Evolutionary conservation across 2,329 filamentous ascomycete genomes (phyloP), one percentile per base, ranked within the genome.

Genomic region (Arthroderma sp.): DNA sequence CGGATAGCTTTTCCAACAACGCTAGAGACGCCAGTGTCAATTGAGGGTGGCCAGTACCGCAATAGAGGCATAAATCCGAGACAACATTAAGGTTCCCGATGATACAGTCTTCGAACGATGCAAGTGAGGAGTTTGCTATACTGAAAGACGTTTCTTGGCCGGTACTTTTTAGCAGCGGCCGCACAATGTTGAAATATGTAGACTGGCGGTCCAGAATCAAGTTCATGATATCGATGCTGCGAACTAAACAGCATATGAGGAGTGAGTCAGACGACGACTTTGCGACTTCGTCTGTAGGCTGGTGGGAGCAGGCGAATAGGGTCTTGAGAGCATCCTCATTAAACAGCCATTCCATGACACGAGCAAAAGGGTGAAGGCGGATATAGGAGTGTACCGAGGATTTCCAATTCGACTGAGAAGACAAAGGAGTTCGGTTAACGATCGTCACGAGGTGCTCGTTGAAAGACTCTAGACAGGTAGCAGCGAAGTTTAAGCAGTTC

Each of bases 331-430:
- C 85, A 51, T 83, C 86, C 56, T 93, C 86, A 58, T 94, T 95
- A 64, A 94, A 94, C 65, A 98, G 77, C 87, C 91, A 96, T 59
- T 98, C 91, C 84, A 96, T 95, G 10, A 94, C 82, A 48, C 93
- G 79, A 3, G 85, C 80, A 57, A 96, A 98, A 0, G 93, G 89
- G 65, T 98, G 93, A 43, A 94, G 74, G 27, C 80, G 78, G 47
- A 91, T 79, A 59, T 98, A 99, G 4, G 76, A 74, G 41, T 80
- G 77, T 2, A 81, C 82, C 3, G 85, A 74, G 4, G 42, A 36
- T 74, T 61, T 74, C 51, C 94, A 85, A 10, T 83, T 77, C 6
- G 74, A 67, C 59, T 95, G 87, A 10, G 94, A 79, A 28, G 77
- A 70, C 29, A 93, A 71, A 48, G 75, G 82, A 1, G 85, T 83